Evolutionary conservation across 305 asterid species (phyloP).

Genomic region (Fraxinus nigra): DNA sequence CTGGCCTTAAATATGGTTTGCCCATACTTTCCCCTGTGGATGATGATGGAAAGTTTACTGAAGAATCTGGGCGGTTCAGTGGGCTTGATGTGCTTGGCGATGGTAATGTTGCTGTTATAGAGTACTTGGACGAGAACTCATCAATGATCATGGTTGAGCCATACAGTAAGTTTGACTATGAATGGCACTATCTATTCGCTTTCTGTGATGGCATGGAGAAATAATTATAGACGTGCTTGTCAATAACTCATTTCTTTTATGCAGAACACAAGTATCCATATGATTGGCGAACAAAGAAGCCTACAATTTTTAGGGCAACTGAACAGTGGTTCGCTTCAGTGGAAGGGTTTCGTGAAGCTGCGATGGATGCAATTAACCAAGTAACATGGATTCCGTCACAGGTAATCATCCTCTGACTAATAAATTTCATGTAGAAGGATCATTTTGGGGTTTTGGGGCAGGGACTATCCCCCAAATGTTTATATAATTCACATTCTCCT

Average conservation of each 20-base stretch:
- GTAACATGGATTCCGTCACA: conserved; percentile 87
- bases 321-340: conserved; percentile 99
- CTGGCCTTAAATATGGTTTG: conserved; percentile 86
- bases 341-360: conserved; percentile 90
- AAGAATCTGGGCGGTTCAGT: conserved; percentile 84
- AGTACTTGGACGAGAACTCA: conserved; percentile 64
- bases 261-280: conserved; percentile 98
- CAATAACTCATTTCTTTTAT: conserved; percentile 18
- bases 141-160: conserved; percentile 91
- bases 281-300: conserved; percentile 98
- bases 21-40: conserved; percentile 90
- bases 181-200: conserved; percentile 14
- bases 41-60: conserved; percentile 84
- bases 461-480: not conserved
- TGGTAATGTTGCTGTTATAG: conserved; percentile 83
- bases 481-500: not conserved
- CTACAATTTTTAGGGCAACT: conserved; percentile 97
- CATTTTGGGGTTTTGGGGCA: not conserved
- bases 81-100: conserved; percentile 89
- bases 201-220: conserved; percentile 3
- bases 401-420: conserved; percentile 39
- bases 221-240: conserved; percentile 3
- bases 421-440: not conserved
- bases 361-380: conserved; percentile 77
- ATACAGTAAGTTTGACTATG: conserved; percentile 64